phyloP scores from a whole-genome alignment of 2,329 filamentous ascomycete species.

The Pestalotiopsis sp. region DNA sequence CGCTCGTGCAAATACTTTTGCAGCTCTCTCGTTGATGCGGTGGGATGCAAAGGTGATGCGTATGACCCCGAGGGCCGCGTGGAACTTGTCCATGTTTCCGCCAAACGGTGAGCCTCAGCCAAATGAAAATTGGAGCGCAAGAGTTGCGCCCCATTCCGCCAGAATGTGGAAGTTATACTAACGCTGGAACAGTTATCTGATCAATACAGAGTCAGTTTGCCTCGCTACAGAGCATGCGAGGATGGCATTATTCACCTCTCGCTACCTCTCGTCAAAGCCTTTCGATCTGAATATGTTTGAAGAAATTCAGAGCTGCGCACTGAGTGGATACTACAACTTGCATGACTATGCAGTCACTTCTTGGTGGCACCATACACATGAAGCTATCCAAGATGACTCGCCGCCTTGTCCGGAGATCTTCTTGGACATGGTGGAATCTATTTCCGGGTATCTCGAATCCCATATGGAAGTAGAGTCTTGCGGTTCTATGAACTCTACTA shows the following conservation, averaged over 20 bases:
- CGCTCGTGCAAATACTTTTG: background rate
- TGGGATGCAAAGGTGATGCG: background rate
- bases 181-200: background rate
- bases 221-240: background rate
- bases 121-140: no score
- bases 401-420: no score
- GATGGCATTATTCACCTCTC: background rate
- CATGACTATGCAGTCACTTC: background rate
- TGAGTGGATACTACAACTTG: background rate
- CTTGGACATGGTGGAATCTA: no score
- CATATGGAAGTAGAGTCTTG: no score
- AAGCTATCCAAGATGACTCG: background rate
- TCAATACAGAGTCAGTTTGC: background rate
- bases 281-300: background rate
- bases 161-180: no score
- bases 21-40: background rate
- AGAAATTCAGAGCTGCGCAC: background rate
- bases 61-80: background rate
- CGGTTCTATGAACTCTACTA: no score
- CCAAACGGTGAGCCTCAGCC: background rate
- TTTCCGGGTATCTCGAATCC: no score
- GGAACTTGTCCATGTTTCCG: background rate
- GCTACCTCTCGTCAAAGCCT: background rate
- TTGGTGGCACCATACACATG: background rate
- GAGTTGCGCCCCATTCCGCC: no score